These are phyloP conservation scores for Geotrichum aggregatum DNA, from an alignment of 1,139 yeast species.

Conservation along the genomic window DNA sequence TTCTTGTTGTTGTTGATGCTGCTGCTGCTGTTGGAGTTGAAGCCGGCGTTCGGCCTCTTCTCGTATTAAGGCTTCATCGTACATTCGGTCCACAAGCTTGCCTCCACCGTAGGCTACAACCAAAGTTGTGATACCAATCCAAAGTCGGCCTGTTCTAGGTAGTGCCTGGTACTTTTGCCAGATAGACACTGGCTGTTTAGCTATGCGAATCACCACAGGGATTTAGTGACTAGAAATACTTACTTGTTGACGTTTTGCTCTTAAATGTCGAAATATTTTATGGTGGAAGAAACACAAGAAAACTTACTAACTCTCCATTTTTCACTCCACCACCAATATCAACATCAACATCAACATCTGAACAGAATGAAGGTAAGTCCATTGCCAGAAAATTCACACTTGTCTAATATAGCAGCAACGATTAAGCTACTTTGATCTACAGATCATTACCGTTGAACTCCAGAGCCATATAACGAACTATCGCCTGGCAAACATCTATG, in stretches of 20 bases:
- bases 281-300: background rate
- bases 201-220: background rate
- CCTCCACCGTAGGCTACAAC: conserved; percentile 52
- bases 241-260: conserved; percentile 1
- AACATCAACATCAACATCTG: background rate
- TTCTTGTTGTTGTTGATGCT: background rate
- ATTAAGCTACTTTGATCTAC: conserved; percentile 76
- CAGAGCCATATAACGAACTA: conserved; percentile 53
- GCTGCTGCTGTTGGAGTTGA: conserved; percentile 9
- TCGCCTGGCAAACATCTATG: conserved; percentile 81
- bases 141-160: conserved; percentile 51
- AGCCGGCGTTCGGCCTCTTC: conserved; percentile 41
- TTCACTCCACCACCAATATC: conserved; percentile 6
- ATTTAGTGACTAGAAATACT: background rate
- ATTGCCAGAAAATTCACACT: too few species aligned
- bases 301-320: background rate
- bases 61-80: conserved; percentile 45
- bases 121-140: conserved; percentile 53
- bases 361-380: conserved; percentile 17
- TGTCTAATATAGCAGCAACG: conserved; percentile 54
- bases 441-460: conserved; percentile 66
- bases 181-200: conserved; percentile 22
- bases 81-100: conserved; percentile 46
- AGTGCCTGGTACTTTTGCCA: conserved; percentile 47
- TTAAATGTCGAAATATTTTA: conserved; percentile 1